phyloP scores from a whole-genome alignment of 2,329 filamentous ascomycete genomes.

The Trichothecium roseum region DNA sequence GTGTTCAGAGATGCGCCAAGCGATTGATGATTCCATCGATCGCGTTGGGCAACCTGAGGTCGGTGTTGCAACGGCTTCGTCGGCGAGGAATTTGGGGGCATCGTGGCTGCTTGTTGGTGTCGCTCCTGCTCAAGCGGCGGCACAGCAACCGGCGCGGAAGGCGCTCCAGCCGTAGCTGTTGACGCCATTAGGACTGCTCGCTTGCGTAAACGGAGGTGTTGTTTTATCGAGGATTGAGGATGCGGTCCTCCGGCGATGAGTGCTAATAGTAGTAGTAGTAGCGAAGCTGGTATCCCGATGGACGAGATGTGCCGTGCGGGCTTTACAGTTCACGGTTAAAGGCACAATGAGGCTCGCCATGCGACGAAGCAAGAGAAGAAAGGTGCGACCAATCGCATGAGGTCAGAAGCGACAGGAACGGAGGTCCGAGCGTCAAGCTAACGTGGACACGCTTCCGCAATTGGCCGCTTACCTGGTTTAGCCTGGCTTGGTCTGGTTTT shows the following conservation, averaged over 20 bases:
- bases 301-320: too few species aligned
- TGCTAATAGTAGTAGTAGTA: too few species aligned
- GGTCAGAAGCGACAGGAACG: slow-evolving; percentile 5
- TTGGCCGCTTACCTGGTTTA: too few species aligned
- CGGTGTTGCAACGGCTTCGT: slow-evolving; percentile 14
- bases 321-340: not conserved
- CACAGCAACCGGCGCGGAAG: not conserved
- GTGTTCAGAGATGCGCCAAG: slow-evolving; percentile 54
- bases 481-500: too few species aligned
- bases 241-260: too few species aligned
- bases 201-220: not conserved
- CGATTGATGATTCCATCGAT: slow-evolving; percentile 52
- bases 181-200: not conserved
- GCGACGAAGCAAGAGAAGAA: too few species aligned
- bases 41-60: slow-evolving; percentile 26
- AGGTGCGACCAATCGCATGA: slow-evolving; percentile 9
- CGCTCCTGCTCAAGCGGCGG: slow-evolving; percentile 1
- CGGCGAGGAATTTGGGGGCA: slow-evolving; percentile 9
- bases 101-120: slow-evolving; percentile 7
- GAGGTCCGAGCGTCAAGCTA: slow-evolving; percentile 3
- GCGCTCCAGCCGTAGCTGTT: not conserved
- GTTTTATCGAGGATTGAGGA: too few species aligned
- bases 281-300: too few species aligned
- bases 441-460: too few species aligned
- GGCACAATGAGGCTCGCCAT: slow-evolving; percentile 2